Percentiles rank a stretch among this genome's conserved stretches.
Evolutionary conservation across 2,329 filamentous ascomycete genomes (phyloP).

Genomic region (Byssoonygena ceratinophila): DNA sequence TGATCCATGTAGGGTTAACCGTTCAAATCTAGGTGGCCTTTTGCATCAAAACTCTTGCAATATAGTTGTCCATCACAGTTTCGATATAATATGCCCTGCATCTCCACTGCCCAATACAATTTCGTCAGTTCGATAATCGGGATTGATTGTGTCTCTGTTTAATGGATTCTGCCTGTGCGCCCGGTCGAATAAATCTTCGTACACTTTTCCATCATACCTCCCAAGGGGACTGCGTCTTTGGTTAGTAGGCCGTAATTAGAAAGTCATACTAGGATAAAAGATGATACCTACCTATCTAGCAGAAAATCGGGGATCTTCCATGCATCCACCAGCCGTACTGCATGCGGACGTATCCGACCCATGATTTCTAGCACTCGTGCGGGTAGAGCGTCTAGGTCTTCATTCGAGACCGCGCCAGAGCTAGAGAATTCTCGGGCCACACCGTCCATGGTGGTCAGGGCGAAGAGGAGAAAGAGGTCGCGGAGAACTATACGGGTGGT

Average conservation of each 20-base stretch:
- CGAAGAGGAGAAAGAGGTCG: conserved; percentile 40
- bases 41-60: too few species aligned
- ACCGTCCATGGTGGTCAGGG: conserved; percentile 38
- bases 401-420: conserved; percentile 34
- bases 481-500: conserved; percentile 27
- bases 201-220: conserved; percentile 43
- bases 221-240: conserved; percentile 37
- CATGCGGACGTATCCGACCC: conserved; percentile 41
- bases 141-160: conserved; percentile 43
- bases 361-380: conserved; percentile 39
- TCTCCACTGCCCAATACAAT: conserved; percentile 40
- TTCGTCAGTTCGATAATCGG: conserved; percentile 40
- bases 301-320: conserved; percentile 46
- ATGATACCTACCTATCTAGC: conserved; percentile 31
- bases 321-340: conserved; percentile 42
- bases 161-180: conserved; percentile 44
- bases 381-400: conserved; percentile 34
- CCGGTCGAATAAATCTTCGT: conserved; percentile 44
- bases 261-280: too few species aligned
- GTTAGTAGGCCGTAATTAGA: too few species aligned
- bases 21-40: too few species aligned
- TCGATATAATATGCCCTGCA: conserved; percentile 17
- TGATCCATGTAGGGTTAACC: too few species aligned
- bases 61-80: conserved; percentile 19
- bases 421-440: conserved; percentile 39